Base-by-base conservation (phyloP, 2,329 filamentous ascomycete species). In the Pestalotiopsis sp. region DNA sequence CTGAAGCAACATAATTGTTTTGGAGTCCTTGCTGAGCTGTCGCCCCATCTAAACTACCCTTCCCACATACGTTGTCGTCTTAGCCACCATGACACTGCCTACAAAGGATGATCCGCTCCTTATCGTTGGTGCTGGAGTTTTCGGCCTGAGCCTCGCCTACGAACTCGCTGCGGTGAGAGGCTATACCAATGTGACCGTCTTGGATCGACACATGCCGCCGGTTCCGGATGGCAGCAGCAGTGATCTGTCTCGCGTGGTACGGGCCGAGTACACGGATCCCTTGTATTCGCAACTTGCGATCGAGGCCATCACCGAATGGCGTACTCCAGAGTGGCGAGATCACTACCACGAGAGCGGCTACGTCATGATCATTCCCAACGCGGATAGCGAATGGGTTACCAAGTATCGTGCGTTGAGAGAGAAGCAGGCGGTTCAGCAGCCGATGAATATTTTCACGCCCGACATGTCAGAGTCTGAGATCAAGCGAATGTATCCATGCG, bases 201-300 rank as follows among this genome's bases (percentile, higher is more conserved):
- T 82, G 71, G 75, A 82, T 68, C 76, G 78, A 3, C 77, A 75
- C 64, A 70, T 78, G 0, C 80, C 81, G 3, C 80, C 81, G 0
- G 77, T 79, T 2, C 71, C 75, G 3, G 79, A 82, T 13, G 78
- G 78, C 36, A 80, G 81, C 67, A 82, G 80, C 59, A 80, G 81
- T n/a, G 81, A 83, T 68, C 77, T 80, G 20, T 82, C 81, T 4
- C 79, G 82, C 20, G 77, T 82, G 68, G 77, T 83, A 58, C 79
- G 81, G 5, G 73, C 79, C 59, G 91, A 93, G 79, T 93, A 93
- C 73, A 88, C 89, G 13, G 86, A 90, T 72, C 79, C 84, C 0
- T 82, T 87, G 14, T 93, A 93, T 74, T 84, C 88, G 4, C 80
- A 81, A 58, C 86, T 93, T 66, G 90, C 88, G 3, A 56, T 41